phyloP scores from a whole-genome alignment of 2,329 filamentous ascomycete species.

The Apiospora marii region DNA sequence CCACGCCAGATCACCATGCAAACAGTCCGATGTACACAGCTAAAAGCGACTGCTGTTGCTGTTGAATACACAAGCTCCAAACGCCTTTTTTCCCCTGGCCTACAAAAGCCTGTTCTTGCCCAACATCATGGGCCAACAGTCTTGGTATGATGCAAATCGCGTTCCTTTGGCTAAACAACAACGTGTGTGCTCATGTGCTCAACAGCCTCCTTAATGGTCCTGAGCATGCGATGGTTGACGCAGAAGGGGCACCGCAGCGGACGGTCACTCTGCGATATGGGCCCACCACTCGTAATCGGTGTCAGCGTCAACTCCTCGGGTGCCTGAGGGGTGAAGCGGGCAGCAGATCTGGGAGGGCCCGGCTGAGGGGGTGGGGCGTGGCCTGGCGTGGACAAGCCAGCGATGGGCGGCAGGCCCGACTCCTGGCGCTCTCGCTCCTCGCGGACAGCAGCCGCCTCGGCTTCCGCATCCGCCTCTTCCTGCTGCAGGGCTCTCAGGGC shows the following conservation, averaged over 20 bases:
- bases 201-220: constrained; percentile 67
- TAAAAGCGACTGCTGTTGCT: background rate
- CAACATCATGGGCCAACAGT: background rate
- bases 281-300: constrained; percentile 60
- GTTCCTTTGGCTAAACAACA: constrained; percentile 52
- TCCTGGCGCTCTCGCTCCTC: constrained; percentile 61
- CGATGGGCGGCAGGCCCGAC: constrained; percentile 46
- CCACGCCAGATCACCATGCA: constrained; percentile 7
- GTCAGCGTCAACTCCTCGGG: constrained; percentile 57
- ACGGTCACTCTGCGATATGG: constrained; percentile 54
- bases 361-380: constrained; percentile 26
- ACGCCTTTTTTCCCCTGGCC: background rate
- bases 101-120: background rate
- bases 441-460: constrained; percentile 61
- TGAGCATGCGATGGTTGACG: constrained; percentile 67
- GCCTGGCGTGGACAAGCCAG: constrained; percentile 35
- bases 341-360: constrained; percentile 30
- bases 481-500: constrained; percentile 66
- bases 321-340: constrained; percentile 38
- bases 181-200: constrained; percentile 70
- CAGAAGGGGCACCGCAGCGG: constrained; percentile 67
- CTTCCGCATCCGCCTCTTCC: constrained; percentile 65
- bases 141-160: background rate
- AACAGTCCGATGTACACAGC: background rate
- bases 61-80: background rate